Percentiles rank a stretch among this genome's conserved stretches.
Evolutionary conservation across 768 basidiomycete species (phyloP).

Genomic region (Termitomyces titanicus): DNA sequence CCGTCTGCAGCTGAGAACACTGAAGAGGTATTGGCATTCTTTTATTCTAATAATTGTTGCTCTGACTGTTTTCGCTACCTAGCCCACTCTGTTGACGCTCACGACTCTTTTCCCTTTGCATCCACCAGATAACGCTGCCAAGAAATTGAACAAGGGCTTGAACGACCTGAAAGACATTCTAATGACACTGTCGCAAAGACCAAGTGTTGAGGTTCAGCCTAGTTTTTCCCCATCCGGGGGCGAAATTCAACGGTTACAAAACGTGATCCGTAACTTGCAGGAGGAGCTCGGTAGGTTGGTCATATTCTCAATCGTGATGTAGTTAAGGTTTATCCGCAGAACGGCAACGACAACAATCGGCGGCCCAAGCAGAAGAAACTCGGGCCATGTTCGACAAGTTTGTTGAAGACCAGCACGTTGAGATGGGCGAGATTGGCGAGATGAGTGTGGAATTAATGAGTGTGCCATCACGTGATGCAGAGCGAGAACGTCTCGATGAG

Average conservation of each 20-base stretch:
- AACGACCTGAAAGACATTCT: slow-evolving; percentile 35
- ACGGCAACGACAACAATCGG: slow-evolving; percentile 8
- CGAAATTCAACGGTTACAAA: slow-evolving; percentile 49
- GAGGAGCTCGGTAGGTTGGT: slow-evolving; percentile 51
- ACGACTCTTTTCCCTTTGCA: slow-evolving; percentile 52
- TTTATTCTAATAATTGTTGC: not conserved
- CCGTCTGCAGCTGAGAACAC: slow-evolving; percentile 32
- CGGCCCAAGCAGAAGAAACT: not conserved
- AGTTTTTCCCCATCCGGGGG: slow-evolving; percentile 25
- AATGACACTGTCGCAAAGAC: slow-evolving; percentile 24
- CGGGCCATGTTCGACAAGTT: slow-evolving; percentile 34
- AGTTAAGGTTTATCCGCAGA: slow-evolving; percentile 1
- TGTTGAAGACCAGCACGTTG: slow-evolving; percentile 37
- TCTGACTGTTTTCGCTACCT: slow-evolving; percentile 5
- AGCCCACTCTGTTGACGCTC: slow-evolving; percentile 44
- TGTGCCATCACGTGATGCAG: slow-evolving; percentile 49
- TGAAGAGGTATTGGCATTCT: slow-evolving; percentile 42
- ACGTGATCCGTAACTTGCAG: slow-evolving; percentile 46
- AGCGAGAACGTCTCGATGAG: slow-evolving; percentile 48
- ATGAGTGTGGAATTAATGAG: slow-evolving; percentile 52
- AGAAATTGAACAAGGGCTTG: slow-evolving; percentile 44
- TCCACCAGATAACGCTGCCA: slow-evolving; percentile 44
- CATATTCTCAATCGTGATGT: not conserved
- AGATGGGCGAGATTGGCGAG: slow-evolving; percentile 33
- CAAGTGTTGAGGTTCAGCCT: slow-evolving; percentile 16